Base-by-base conservation (phyloP, 352 stramenopile genomes). In the Pythium grandisporangium region DNA sequence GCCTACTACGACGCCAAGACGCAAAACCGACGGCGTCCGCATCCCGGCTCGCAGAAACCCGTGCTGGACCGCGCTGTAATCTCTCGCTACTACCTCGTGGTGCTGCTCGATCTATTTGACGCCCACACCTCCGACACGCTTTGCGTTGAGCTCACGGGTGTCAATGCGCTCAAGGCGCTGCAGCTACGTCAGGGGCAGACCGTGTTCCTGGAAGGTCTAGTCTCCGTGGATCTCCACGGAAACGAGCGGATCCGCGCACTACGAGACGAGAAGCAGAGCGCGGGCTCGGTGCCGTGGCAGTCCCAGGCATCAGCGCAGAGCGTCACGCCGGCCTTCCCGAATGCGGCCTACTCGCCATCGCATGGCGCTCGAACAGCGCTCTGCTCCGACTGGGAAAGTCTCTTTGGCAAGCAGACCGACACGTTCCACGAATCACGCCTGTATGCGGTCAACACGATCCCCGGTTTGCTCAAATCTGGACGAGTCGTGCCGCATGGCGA, bases 1-100 rank as follows among this genome's bases (percentile, higher is more conserved):
- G 53, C 72, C 12, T 83, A 85, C 39, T 85, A 85, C 50, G 65
- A 83, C 25, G 48, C 62, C 0, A 81, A 79, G 36, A 81, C 65
- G 5, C n/a, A n/a, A n/a, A n/a, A n/a, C n/a, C n/a, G n/a, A n/a
- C 61, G 65, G 32, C 41, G 36, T 10, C 40, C 43, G 5, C 30
- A 43, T 4, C 41, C 37, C 13, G 41, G 45, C 5, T 42, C 47
- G 21, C 36, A 48, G 12, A 25, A 49, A 6, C 64, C 52, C 8
- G 46, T 55, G 6, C 46, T 76, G 20, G 53, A 82, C 17, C 61
- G 55, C 19, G 61, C 64, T 1, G 73, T 82, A 11, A 55, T 85
- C n/a, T 78, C 66, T 16, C 75, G 64, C 44, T 85, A 68, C 37
- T 77, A 75, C 21, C 44, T 85, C 26, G 72, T 85, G 12, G 67